phyloP scores from a whole-genome alignment of 2,329 filamentous ascomycete species.

The Paraphoma sp. region DNA sequence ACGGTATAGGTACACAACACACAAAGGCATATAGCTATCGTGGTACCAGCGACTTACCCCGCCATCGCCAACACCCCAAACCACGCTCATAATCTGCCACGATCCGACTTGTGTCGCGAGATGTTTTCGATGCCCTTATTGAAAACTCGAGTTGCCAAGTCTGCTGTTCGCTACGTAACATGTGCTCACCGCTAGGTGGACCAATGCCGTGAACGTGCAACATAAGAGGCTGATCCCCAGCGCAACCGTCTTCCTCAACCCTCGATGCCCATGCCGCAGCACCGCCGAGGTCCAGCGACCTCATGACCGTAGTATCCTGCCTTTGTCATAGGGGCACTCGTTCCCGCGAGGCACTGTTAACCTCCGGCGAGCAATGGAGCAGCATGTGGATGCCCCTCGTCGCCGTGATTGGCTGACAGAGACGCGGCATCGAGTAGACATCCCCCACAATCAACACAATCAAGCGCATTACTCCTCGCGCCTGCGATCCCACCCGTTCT shows the following conservation, averaged over 20 bases:
- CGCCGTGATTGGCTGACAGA: constrained; percentile 33
- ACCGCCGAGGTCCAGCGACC: constrained; percentile 10
- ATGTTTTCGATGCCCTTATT: not conserved
- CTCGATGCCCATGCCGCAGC: constrained; percentile 4
- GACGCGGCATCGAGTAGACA: constrained; percentile 17
- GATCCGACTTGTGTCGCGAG: too few species aligned
- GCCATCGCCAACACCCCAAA: too few species aligned
- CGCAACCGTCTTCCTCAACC: not conserved
- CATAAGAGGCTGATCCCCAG: constrained; percentile 13
- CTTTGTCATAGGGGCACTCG: constrained; percentile 12
- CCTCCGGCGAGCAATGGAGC: constrained; percentile 23
- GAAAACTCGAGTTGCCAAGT: constrained; percentile 18
- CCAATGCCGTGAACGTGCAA: constrained; percentile 13
- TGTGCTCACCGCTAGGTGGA: constrained; percentile 36
- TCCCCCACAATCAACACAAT: constrained; percentile 24
- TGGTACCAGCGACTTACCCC: too few species aligned
- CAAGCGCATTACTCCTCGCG: constrained; percentile 15
- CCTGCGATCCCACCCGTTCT: constrained; percentile 9
- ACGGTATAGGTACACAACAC: too few species aligned
- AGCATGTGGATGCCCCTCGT: constrained; percentile 32
- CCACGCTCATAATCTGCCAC: too few species aligned
- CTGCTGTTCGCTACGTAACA: constrained; percentile 3
- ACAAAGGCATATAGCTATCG: too few species aligned
- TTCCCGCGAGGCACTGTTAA: constrained; percentile 26
- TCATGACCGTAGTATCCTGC: constrained; percentile 1